phyloP scores from a whole-genome alignment of 2,329 filamentous ascomycete species.

The Fusarium chuoi region DNA sequence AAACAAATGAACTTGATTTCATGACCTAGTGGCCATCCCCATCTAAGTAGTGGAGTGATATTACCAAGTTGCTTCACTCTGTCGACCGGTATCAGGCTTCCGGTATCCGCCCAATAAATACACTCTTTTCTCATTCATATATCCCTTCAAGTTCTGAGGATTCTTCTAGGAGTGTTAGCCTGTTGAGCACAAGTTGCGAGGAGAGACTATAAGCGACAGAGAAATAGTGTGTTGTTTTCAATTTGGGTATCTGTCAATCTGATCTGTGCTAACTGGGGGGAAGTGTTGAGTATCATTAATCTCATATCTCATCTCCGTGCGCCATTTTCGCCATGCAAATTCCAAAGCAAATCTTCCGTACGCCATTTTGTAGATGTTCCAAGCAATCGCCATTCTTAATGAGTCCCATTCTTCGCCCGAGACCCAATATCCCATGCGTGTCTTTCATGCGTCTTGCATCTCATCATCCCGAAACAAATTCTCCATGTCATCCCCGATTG shows the following conservation, averaged over 20 bases:
- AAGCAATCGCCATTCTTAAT: too few relatives aligned
- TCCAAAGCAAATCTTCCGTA: neutral
- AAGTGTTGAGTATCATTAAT: neutral
- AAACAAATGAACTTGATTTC: fast-evolving
- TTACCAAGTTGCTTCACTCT: fast-evolving
- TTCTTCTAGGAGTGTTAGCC: fast-evolving
- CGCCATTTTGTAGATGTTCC: neutral
- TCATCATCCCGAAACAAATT: too few relatives aligned
- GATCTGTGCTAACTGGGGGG: neutral
- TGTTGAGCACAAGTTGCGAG: neutral
- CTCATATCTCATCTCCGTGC: neutral
- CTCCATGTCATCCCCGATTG: too few relatives aligned
- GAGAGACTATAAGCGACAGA: fast-evolving
- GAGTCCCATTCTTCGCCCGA: too few relatives aligned
- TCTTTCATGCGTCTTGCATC: too few relatives aligned
- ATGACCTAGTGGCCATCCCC: fast-evolving
- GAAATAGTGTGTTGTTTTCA: neutral
- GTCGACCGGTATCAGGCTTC: fast-evolving
- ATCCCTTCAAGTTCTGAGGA: fast-evolving
- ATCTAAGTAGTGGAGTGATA: fast-evolving
- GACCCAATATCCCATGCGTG: too few relatives aligned
- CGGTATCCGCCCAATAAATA: fast-evolving
- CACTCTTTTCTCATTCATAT: neutral
- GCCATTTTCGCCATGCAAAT: neutral
- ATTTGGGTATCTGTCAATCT: neutral